Percentiles rank a stretch among this genome's conserved stretches.
Conservation (phyloP, 257 asterid genomes). For the Nicotiana attenuata region DNA sequence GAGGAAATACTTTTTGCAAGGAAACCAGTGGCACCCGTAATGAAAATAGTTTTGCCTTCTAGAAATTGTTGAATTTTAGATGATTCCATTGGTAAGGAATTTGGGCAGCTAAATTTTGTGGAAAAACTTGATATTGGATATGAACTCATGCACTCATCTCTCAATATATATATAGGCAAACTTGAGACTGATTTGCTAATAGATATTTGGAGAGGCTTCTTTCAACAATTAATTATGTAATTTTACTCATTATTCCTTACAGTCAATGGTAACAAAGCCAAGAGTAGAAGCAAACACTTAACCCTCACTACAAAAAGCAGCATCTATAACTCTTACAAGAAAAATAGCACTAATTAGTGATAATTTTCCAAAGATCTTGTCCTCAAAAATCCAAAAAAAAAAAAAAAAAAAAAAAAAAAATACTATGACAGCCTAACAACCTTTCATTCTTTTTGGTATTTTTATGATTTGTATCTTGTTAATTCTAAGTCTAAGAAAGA, state of each 20-base stretch:
- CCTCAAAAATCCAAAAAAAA: neutral
- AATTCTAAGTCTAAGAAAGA: neutral
- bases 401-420: neutral
- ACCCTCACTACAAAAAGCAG: neutral
- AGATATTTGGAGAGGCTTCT: neutral
- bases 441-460: neutral
- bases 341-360: neutral
- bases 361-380: neutral
- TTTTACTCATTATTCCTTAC: neutral
- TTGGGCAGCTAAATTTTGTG: too few species aligned
- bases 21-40: too few species aligned
- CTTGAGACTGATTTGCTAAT: neutral
- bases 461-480: neutral
- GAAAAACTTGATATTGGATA: too few species aligned
- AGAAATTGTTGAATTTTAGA: too few species aligned
- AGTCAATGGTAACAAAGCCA: neutral
- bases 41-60: too few species aligned
- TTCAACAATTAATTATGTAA: neutral
- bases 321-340: neutral
- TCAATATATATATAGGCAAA: neutral
- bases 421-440: neutral
- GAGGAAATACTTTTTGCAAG: too few species aligned
- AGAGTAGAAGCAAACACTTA: neutral
- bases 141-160: neutral
- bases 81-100: too few species aligned